These are phyloP conservation scores for Spinacia oleracea DNA, from an alignment of 179 eudicot genomes.

Conservation along the genomic window DNA sequence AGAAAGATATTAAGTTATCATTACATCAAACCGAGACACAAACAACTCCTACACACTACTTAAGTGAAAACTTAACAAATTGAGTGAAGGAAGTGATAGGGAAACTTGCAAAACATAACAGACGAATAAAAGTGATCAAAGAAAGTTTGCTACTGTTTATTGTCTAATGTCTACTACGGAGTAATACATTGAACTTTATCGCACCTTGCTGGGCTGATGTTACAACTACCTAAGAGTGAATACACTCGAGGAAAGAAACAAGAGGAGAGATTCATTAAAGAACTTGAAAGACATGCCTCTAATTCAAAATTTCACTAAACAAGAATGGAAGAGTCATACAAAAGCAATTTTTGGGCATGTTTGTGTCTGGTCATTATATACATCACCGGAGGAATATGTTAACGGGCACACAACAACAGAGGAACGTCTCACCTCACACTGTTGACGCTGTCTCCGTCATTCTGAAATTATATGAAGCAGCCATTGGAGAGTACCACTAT, in stretches of 20 bases:
- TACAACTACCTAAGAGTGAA: not conserved
- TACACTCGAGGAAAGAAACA: not conserved
- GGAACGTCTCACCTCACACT: not conserved
- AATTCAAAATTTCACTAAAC: not conserved
- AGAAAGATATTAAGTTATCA: not conserved
- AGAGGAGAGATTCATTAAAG: not conserved
- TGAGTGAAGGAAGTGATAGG: not conserved
- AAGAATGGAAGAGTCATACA: not conserved
- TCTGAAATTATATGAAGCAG: not conserved
- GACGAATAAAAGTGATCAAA: not conserved
- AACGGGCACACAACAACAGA: not conserved
- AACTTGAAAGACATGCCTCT: not conserved
- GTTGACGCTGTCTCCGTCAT: not conserved
- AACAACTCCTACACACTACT: slow-evolving; percentile 3
- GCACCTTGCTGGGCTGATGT: not conserved
- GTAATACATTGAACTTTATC: not conserved
- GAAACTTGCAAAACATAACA: slow-evolving; percentile 13
- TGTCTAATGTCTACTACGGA: not conserved
- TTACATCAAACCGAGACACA: slow-evolving; percentile 6
- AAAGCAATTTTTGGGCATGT: not conserved
- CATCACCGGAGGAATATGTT: not conserved
- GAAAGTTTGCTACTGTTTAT: not conserved
- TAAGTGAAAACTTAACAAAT: not conserved
- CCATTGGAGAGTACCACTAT: slow-evolving; percentile 5
- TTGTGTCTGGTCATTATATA: not conserved